These are phyloP conservation scores for Sordaria brevicollis DNA, from an alignment of 495 filamentous ascomycete species.

Conservation along the genomic window DNA sequence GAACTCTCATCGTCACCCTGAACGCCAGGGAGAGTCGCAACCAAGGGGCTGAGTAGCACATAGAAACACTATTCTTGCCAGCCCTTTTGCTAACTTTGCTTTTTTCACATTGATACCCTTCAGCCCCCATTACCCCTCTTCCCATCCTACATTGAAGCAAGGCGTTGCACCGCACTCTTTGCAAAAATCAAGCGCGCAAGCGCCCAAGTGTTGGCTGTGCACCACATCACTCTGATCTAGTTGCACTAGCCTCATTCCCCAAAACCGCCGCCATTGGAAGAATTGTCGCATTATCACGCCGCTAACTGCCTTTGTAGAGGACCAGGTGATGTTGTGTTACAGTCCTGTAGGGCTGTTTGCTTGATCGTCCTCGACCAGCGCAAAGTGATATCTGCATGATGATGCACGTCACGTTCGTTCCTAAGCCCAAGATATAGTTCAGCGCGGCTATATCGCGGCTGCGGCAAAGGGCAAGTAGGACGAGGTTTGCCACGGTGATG, in stretches of 20 bases:
- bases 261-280: not conserved
- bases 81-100: not conserved
- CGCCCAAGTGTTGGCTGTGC: not conserved
- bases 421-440: not conserved
- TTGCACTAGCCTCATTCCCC: not conserved
- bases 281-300: not conserved
- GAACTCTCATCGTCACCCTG: not conserved
- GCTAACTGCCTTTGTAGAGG: not conserved
- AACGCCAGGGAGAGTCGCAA: not conserved
- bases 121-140: not conserved
- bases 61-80: not conserved
- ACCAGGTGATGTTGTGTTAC: not conserved
- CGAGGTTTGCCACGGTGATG: not conserved
- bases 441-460: not conserved
- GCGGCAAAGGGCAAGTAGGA: not conserved
- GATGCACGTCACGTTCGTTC: not conserved
- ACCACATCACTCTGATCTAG: not conserved
- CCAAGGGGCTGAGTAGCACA: not conserved
- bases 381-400: not conserved
- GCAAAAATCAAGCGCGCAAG: not conserved
- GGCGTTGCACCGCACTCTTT: not conserved
- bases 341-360: not conserved
- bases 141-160: not conserved
- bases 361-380: not conserved
- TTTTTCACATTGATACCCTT: not conserved